phyloP scores from a whole-genome alignment of 306 rosid genomes.

The Styphnolobium japonicum region DNA sequence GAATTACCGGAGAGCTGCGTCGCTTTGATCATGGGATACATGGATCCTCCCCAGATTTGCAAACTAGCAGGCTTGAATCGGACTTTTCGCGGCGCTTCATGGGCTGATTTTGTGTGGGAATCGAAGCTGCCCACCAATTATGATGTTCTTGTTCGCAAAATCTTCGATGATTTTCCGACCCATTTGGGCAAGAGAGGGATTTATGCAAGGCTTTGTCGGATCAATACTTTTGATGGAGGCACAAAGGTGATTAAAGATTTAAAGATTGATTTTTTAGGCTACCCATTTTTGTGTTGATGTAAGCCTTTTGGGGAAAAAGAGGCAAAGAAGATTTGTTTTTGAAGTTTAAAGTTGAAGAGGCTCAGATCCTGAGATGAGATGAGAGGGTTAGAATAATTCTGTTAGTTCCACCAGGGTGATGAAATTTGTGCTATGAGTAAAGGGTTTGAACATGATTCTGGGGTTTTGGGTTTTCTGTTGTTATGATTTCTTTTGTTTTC shows the following conservation, averaged over 20 bases:
- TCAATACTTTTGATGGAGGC: slow-evolving; percentile 55
- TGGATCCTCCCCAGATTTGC: slow-evolving; percentile 87
- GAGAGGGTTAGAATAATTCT: too few species aligned
- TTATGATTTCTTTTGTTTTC: too few species aligned
- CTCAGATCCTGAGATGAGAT: neutral
- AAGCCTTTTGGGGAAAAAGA: neutral
- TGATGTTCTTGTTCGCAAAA: slow-evolving; percentile 27
- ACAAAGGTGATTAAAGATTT: slow-evolving; percentile 82
- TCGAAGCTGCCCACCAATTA: slow-evolving; percentile 79
- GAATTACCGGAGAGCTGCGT: slow-evolving; percentile 83
- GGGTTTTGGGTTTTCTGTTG: too few species aligned
- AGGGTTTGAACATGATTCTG: neutral
- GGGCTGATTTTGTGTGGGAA: slow-evolving; percentile 92
- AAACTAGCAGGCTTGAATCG: slow-evolving; percentile 63
- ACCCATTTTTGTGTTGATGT: neutral
- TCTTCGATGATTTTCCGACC: slow-evolving; percentile 43
- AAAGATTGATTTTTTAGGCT: too few species aligned
- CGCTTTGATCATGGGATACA: slow-evolving; percentile 53
- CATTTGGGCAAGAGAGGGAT: slow-evolving; percentile 62
- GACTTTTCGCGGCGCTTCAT: slow-evolving; percentile 78
- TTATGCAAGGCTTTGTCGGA: slow-evolving; percentile 55
- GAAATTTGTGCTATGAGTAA: too few species aligned
- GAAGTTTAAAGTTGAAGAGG: neutral
- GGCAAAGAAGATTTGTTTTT: too few species aligned
- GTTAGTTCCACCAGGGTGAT: too few species aligned